A percentile compares a stretch with the other conserved stretches of the same genome.
Evolutionary conservation across 2,329 filamentous ascomycete genomes (phyloP).

Genomic region (Fusarium hostae): DNA sequence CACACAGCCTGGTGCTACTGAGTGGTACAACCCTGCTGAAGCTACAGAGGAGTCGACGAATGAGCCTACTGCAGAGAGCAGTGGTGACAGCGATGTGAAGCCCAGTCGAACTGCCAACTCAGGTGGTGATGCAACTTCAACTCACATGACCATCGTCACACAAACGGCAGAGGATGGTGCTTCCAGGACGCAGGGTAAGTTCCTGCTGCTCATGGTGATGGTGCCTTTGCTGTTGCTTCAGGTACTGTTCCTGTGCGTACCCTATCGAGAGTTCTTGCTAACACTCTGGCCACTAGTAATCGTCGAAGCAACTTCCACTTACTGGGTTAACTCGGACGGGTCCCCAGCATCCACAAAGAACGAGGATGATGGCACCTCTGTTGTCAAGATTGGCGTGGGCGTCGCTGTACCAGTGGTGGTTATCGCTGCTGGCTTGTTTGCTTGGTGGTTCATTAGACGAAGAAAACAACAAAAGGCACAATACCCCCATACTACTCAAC

Average conservation of each 20-base stretch:
- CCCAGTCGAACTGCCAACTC: slow-evolving; percentile 39
- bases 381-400: slow-evolving; percentile 39
- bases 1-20: slow-evolving; percentile 40
- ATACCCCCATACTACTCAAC: neutral
- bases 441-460: slow-evolving; percentile 30
- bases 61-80: slow-evolving; percentile 13
- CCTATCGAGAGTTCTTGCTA: neutral
- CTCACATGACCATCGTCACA: slow-evolving; percentile 41
- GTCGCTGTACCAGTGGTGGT: slow-evolving; percentile 32
- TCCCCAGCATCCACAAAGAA: slow-evolving; percentile 27
- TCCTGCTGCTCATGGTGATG: slow-evolving; percentile 42
- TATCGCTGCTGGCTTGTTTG: slow-evolving; percentile 6
- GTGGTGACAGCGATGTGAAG: slow-evolving; percentile 8
- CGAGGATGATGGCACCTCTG: neutral
- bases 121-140: slow-evolving; percentile 32
- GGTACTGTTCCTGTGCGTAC: slow-evolving; percentile 37
- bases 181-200: slow-evolving; percentile 44
- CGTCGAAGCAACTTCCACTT: slow-evolving; percentile 41
- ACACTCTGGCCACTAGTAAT: slow-evolving; percentile 31
- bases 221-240: slow-evolving; percentile 44
- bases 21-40: slow-evolving; percentile 41
- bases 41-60: slow-evolving; percentile 31
- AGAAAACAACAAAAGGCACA: slow-evolving; percentile 16
- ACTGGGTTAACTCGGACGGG: slow-evolving; percentile 38
- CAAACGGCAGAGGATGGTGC: slow-evolving; percentile 41